Percentiles rank a stretch among this genome's conserved stretches.
phyloP scores from a whole-genome alignment of 2,329 filamentous ascomycete genomes.

The Trichoderma breve region DNA sequence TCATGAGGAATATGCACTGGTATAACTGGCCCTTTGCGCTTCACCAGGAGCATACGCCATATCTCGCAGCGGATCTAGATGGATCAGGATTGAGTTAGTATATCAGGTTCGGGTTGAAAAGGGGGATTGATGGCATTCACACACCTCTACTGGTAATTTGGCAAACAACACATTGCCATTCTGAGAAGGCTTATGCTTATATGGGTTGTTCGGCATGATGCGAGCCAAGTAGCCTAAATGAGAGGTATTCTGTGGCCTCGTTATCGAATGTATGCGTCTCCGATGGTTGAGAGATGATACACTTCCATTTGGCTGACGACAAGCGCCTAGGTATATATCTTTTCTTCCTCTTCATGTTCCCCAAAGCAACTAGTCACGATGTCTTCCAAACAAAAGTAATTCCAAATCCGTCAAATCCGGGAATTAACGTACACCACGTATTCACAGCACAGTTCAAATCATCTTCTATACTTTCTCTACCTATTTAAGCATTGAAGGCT shows the following conservation, averaged over 20 bases:
- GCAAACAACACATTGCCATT: not conserved
- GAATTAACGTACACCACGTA: not conserved
- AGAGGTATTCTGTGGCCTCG: not conserved
- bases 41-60: not conserved
- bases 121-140: too few species aligned
- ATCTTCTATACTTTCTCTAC: too few species aligned
- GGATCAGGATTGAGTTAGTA: too few species aligned
- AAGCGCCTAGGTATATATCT: not conserved
- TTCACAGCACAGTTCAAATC: not conserved
- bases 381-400: not conserved
- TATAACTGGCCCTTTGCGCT: not conserved
- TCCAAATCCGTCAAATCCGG: not conserved
- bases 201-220: not conserved
- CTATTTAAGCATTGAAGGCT: not conserved
- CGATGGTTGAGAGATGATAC: not conserved
- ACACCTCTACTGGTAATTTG: not conserved
- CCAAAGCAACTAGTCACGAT: not conserved
- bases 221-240: not conserved
- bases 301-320: not conserved
- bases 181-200: not conserved
- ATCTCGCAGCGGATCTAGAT: slow-evolving; percentile 1
- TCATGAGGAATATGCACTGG: not conserved
- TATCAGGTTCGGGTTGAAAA: too few species aligned
- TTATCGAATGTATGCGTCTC: not conserved
- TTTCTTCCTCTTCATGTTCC: not conserved